Conservation (phyloP, 768 basidiomycete genomes). For the Pleurotus pulmonarius region DNA sequence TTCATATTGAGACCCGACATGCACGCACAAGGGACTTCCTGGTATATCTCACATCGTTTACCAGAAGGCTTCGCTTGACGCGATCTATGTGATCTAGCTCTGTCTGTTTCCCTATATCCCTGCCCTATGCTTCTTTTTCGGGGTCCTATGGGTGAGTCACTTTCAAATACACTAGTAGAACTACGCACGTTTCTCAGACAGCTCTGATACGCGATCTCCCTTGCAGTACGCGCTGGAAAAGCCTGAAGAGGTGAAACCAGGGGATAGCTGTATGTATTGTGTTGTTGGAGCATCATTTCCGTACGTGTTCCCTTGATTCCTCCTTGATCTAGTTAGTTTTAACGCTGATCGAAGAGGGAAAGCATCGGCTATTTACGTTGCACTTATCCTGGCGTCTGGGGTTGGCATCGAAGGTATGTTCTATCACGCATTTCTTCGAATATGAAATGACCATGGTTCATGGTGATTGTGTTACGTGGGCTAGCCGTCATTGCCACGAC, state of each 20-base stretch:
- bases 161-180: neutral
- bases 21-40: neutral
- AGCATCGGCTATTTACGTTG: neutral
- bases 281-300: neutral
- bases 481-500: neutral
- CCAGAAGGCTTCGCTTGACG: neutral
- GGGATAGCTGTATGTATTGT: constrained; percentile 6
- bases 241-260: neutral
- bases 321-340: neutral
- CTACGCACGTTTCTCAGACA: neutral
- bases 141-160: neutral
- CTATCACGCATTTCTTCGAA: neutral
- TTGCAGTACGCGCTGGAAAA: neutral
- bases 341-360: neutral
- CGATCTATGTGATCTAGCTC: neutral
- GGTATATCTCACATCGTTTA: neutral
- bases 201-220: neutral
- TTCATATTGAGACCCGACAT: neutral
- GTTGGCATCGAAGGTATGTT: constrained; percentile 1
- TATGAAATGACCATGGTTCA: neutral
- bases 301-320: neutral
- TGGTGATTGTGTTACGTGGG: neutral
- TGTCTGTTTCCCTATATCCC: neutral
- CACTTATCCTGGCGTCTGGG: neutral
- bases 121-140: neutral